Conservation (phyloP, 371 early-diverging fungal species). For the Apophysomyces trapeziformis region DNA sequence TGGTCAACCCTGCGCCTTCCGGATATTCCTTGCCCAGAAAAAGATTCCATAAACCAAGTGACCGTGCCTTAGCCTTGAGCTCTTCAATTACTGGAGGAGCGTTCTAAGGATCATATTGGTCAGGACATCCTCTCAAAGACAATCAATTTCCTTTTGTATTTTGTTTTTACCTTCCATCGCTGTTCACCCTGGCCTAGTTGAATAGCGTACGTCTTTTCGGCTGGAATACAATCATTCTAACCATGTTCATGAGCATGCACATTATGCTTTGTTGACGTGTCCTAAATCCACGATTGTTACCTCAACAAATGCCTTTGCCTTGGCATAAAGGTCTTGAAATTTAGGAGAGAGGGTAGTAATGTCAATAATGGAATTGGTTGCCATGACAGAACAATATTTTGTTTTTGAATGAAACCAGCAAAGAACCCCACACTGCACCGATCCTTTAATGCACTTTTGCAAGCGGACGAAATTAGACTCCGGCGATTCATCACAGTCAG, state of each 20-base stretch:
- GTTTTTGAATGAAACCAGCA: no score
- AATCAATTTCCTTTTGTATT: constrained; percentile 6
- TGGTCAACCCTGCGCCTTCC: constrained; percentile 89
- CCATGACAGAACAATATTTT: constrained; percentile 26
- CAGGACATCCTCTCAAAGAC: neutral
- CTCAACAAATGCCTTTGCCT: constrained; percentile 81
- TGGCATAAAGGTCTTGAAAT: constrained; percentile 68
- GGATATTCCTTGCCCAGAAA: constrained; percentile 80
- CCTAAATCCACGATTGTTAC: constrained; percentile 35
- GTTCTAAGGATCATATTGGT: constrained; percentile 34
- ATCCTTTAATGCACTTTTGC: no score
- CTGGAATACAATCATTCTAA: constrained; percentile 95
- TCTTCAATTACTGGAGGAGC: constrained; percentile 86
- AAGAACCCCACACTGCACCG: no score
- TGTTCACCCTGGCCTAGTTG: constrained; percentile 79
- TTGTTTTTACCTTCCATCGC: constrained; percentile 75
- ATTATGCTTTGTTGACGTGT: neutral
- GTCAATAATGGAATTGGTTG: constrained; percentile 50
- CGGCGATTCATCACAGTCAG: constrained; percentile 2
- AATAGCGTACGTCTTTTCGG: constrained; percentile 73
- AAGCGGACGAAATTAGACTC: neutral
- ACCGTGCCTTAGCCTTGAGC: constrained; percentile 86
- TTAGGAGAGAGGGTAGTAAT: constrained; percentile 61
- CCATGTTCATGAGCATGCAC: no score
- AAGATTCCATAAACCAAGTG: constrained; percentile 95